phyloP scores from a whole-genome alignment of 352 stramenopile genomes.

The Phytophthora sojae region DNA sequence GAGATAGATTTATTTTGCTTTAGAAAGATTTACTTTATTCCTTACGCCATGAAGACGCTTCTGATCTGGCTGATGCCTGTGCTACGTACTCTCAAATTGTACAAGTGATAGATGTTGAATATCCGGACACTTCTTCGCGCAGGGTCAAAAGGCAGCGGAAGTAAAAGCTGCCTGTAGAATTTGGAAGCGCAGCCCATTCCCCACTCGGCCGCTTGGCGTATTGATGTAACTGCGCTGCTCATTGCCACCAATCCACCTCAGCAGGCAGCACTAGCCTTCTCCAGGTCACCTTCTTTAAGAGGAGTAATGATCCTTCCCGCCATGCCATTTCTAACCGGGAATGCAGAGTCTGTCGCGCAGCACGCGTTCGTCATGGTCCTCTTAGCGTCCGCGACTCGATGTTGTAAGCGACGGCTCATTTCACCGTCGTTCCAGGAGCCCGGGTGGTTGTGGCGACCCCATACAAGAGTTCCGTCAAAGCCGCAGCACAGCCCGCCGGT shows the following conservation, averaged over 20 bases:
- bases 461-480: neutral
- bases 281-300: neutral
- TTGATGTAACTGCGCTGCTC: neutral
- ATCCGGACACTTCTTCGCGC: neutral
- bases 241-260: neutral
- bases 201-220: neutral
- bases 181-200: neutral
- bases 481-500: neutral
- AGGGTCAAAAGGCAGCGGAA: neutral
- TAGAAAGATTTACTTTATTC: no score
- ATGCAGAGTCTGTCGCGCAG: no score
- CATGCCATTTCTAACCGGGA: no score
- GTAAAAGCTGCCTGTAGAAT: neutral
- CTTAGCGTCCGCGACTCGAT: neutral
- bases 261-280: neutral
- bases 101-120: neutral
- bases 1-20: no score
- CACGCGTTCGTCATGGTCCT: no score
- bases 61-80: neutral
- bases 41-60: no score
- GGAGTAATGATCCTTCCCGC: neutral
- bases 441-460: neutral
- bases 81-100: neutral
- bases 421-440: neutral
- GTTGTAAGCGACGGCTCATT: neutral